These are phyloP conservation scores for Fusarium sp. DNA, from an alignment of 2,329 filamentous ascomycete genomes.

Conservation along the genomic window DNA sequence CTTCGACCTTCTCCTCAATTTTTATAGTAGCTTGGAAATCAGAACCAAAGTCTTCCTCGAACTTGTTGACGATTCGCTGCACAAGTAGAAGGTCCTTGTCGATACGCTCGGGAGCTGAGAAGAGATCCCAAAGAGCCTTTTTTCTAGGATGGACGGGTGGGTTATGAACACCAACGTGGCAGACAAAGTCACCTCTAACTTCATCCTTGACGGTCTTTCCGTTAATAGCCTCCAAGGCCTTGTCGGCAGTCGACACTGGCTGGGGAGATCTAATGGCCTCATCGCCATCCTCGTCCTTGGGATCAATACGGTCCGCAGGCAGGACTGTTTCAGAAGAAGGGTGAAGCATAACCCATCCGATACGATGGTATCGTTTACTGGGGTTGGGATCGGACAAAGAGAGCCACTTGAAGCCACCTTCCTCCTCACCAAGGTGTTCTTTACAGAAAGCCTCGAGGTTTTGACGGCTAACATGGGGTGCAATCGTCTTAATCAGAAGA, in stretches of 20 bases:
- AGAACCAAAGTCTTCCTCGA: conserved; percentile 84
- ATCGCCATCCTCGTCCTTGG: conserved; percentile 74
- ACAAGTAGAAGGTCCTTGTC: conserved; percentile 89
- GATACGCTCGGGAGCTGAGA: conserved; percentile 92
- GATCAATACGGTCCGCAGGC: conserved; percentile 77
- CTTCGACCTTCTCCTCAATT: conserved; percentile 88
- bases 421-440: conserved; percentile 89
- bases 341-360: conserved; percentile 98
- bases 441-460: conserved; percentile 96
- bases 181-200: conserved; percentile 93
- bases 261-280: conserved; percentile 65
- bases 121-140: conserved; percentile 96
- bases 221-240: conserved; percentile 92
- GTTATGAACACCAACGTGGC: conserved; percentile 95
- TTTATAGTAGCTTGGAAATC: conserved; percentile 81
- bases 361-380: conserved; percentile 94
- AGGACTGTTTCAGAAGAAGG: conserved; percentile 75
- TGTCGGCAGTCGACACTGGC: conserved; percentile 75
- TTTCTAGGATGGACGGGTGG: conserved; percentile 87
- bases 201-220: conserved; percentile 97
- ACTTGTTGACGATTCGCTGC: conserved; percentile 81
- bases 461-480: conserved; percentile 91
- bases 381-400: conserved; percentile 97
- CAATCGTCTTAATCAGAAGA: conserved; percentile 96
- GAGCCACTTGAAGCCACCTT: conserved; percentile 94